Conservation (phyloP, 176 grass and related monocot genomes). For the Triticum aestivum region DNA sequence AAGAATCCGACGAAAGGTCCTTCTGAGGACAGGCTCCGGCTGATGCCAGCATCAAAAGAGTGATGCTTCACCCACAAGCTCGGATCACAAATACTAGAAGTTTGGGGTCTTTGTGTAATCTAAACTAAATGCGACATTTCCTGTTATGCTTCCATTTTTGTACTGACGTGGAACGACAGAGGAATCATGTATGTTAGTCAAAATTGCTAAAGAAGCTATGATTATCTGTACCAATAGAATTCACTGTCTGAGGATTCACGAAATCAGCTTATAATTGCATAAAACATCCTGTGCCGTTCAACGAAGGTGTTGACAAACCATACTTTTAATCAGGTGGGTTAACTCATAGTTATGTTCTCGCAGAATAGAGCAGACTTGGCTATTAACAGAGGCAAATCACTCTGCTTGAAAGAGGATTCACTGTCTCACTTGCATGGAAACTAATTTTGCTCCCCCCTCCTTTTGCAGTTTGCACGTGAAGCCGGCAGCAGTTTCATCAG, state of each 20-base stretch:
- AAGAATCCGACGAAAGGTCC: conserved; percentile 15
- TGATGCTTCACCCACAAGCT: conserved; percentile 27
- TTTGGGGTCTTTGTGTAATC: conserved; percentile 33
- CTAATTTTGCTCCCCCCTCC: background rate
- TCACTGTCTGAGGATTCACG: background rate
- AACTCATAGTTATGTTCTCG: background rate
- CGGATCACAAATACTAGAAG: conserved; percentile 6
- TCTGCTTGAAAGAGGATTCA: background rate
- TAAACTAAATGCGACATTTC: background rate
- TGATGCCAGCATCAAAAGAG: conserved; percentile 67
- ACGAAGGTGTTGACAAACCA: background rate
- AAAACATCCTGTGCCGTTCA: background rate
- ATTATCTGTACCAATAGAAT: background rate
- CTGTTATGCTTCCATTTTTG: background rate
- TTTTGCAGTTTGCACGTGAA: conserved; percentile 16
- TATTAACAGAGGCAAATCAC: background rate
- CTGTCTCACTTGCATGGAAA: background rate
- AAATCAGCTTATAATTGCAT: background rate
- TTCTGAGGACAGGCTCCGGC: conserved; percentile 41
- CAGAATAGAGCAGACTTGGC: background rate
- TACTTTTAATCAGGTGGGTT: background rate
- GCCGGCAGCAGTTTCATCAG: conserved; percentile 18
- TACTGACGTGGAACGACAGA: background rate
- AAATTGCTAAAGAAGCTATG: conserved; percentile 24
- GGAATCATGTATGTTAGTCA: conserved; percentile 26